These are phyloP conservation scores for Pleurozium schreberi DNA, from an alignment of 225 moss, liverwort and hornwort species.

Conservation along the genomic window DNA sequence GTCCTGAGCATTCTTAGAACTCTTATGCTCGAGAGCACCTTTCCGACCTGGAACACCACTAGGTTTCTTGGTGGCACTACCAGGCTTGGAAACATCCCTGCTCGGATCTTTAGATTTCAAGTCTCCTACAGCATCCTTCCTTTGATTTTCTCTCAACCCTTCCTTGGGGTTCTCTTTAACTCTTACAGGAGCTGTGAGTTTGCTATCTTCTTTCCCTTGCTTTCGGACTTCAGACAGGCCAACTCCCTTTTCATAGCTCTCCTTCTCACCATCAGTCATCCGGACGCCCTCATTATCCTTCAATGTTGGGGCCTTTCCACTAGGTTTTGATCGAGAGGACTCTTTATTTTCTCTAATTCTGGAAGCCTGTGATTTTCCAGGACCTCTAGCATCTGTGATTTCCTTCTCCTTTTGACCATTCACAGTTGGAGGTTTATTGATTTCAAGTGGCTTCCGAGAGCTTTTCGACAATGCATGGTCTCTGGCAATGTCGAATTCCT, in stretches of 20 bases:
- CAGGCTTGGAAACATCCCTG: constrained; percentile 33
- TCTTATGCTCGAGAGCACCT: constrained; percentile 25
- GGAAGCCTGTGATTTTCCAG: constrained; percentile 22
- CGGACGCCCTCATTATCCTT: constrained; percentile 25
- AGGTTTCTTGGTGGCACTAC: constrained; percentile 19
- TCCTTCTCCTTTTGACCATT: constrained; percentile 43
- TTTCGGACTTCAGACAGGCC: constrained; percentile 22
- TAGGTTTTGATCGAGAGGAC: constrained; percentile 17
- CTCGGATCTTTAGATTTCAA: constrained; percentile 23
- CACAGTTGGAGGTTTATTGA: constrained; percentile 6
- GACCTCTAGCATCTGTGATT: constrained; percentile 8
- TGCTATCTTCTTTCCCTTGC: constrained; percentile 49
- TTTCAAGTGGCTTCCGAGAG: constrained; percentile 29
- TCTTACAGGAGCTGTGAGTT: constrained; percentile 18
- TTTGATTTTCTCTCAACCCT: constrained; percentile 33
- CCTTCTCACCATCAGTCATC: constrained; percentile 18
- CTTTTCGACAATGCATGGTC: constrained; percentile 11
- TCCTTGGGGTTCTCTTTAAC: constrained; percentile 49
- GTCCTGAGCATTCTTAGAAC: constrained; percentile 25
- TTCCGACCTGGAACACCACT: constrained; percentile 18
- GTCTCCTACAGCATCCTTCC: constrained; percentile 40
- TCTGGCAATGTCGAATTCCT: constrained; percentile 23
- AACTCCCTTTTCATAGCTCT: constrained; percentile 15
- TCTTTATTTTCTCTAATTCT: constrained; percentile 36
- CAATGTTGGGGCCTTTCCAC: constrained; percentile 6